These are phyloP conservation scores for Irpex sp. DNA, from an alignment of 1,284 basidiomycete genomes.

Conservation along the genomic window DNA sequence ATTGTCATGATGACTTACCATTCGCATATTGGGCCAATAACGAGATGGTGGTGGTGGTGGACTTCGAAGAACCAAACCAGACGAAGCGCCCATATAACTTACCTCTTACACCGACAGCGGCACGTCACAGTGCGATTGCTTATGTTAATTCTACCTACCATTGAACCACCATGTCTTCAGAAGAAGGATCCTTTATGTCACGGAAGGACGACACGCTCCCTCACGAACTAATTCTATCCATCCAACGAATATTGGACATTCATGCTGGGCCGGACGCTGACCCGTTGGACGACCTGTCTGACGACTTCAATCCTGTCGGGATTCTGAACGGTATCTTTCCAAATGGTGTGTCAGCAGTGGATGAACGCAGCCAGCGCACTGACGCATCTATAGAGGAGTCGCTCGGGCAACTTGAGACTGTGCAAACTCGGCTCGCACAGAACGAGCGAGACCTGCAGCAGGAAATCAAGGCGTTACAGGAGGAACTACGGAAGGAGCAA, in stretches of 20 bases:
- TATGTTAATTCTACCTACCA: background rate
- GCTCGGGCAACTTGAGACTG: constrained; percentile 56
- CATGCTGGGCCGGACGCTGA: constrained; percentile 42
- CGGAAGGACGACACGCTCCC: constrained; percentile 46
- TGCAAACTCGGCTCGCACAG: constrained; percentile 58
- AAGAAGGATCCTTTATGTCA: constrained; percentile 10
- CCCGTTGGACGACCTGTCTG: constrained; percentile 54
- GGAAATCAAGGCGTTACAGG: constrained; percentile 71
- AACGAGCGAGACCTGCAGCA: constrained; percentile 61
- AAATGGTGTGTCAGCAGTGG: constrained; percentile 50
- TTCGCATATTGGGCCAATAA: constrained; percentile 41
- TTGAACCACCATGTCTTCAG: background rate
- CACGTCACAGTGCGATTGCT: too few species aligned
- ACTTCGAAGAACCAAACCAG: background rate
- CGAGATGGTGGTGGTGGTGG: background rate
- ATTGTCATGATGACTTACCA: constrained; percentile 34
- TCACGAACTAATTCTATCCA: constrained; percentile 61
- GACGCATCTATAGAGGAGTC: constrained; percentile 51
- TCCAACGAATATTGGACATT: constrained; percentile 63
- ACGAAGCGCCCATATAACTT: background rate
- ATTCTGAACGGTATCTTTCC: constrained; percentile 74
- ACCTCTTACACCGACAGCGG: too few species aligned
- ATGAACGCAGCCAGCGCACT: background rate
- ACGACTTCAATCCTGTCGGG: constrained; percentile 53
- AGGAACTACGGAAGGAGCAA: constrained; percentile 70